Conservation (phyloP, 2,329 filamentous ascomycete genomes). For the Colletotrichum liriopes region DNA sequence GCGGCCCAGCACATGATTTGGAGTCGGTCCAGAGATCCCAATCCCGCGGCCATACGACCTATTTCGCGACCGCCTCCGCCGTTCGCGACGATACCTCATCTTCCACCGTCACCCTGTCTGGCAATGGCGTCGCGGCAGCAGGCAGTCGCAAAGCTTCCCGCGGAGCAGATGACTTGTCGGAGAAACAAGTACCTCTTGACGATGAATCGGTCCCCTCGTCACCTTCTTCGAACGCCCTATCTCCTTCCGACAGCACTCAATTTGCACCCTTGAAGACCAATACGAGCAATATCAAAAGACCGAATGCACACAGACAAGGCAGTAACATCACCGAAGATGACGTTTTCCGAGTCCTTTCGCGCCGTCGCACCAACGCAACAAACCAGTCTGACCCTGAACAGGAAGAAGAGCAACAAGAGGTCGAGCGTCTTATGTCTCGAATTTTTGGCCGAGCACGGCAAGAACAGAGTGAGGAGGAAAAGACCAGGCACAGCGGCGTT, state of each 20-base stretch:
- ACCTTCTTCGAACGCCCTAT: constrained; percentile 8
- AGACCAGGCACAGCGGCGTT: constrained; percentile 78
- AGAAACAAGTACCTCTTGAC: neutral
- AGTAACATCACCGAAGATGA: constrained; percentile 64
- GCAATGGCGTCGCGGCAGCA: neutral
- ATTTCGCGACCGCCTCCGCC: neutral
- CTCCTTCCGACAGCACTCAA: constrained; percentile 32
- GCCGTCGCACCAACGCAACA: constrained; percentile 60
- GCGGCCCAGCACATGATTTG: neutral
- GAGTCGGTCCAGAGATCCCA: neutral
- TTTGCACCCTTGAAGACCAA: constrained; percentile 50
- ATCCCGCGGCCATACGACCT: neutral
- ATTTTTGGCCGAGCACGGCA: constrained; percentile 80
- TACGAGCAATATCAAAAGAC: constrained; percentile 42
- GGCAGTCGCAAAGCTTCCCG: neutral
- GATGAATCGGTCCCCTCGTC: constrained; percentile 24
- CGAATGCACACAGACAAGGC: constrained; percentile 46
- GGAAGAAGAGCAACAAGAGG: constrained; percentile 61
- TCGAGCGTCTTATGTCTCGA: constrained; percentile 75
- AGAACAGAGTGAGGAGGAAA: constrained; percentile 77
- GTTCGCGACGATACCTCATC: constrained; percentile 16
- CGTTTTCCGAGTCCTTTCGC: constrained; percentile 64
- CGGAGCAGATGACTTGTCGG: neutral
- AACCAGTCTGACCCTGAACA: constrained; percentile 57
- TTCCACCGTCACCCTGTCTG: constrained; percentile 21